These are phyloP conservation scores for Arabidopsis suecica DNA, from an alignment of 345 rosid species.

Conservation along the genomic window DNA sequence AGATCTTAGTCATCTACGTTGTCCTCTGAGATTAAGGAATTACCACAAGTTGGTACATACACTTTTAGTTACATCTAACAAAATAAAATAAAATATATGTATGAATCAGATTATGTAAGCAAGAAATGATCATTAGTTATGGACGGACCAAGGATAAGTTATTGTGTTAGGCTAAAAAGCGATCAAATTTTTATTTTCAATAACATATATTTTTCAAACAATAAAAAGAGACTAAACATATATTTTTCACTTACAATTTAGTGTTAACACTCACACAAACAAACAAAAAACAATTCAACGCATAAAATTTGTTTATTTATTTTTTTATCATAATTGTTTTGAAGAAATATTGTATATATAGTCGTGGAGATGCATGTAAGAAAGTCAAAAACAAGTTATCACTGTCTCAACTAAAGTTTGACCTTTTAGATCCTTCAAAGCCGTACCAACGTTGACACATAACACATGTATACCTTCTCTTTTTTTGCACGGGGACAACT, in stretches of 20 bases:
- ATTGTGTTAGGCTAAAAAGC: not conserved
- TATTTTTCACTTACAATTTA: not conserved
- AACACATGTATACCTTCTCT: slow-evolving; percentile 38
- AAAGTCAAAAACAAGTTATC: slow-evolving; percentile 22
- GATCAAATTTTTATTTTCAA: not conserved
- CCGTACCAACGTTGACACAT: slow-evolving; percentile 42
- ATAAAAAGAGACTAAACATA: not conserved
- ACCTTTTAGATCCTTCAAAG: slow-evolving; percentile 33
- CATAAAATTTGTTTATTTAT: not conserved
- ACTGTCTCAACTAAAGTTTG: slow-evolving; percentile 39
- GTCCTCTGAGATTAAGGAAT: not conserved
- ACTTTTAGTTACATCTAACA: slow-evolving; percentile 3
- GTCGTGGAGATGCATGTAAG: not conserved
- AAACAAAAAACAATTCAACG: not conserved
- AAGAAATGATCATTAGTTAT: slow-evolving; percentile 3
- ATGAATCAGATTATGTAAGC: not conserved
- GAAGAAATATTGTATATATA: not conserved
- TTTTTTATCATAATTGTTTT: not conserved
- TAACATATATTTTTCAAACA: not conserved
- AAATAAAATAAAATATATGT: not conserved
- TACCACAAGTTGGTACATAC: not conserved
- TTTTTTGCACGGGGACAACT: slow-evolving; percentile 35
- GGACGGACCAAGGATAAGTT: not conserved
- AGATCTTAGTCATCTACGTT: slow-evolving; percentile 10
- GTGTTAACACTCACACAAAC: not conserved